A percentile compares a stretch with the other conserved stretches of the same genome.
Evolutionary conservation across 2,329 filamentous ascomycete species (phyloP).

Genomic region (Ophiostoma novo-ulmi): DNA sequence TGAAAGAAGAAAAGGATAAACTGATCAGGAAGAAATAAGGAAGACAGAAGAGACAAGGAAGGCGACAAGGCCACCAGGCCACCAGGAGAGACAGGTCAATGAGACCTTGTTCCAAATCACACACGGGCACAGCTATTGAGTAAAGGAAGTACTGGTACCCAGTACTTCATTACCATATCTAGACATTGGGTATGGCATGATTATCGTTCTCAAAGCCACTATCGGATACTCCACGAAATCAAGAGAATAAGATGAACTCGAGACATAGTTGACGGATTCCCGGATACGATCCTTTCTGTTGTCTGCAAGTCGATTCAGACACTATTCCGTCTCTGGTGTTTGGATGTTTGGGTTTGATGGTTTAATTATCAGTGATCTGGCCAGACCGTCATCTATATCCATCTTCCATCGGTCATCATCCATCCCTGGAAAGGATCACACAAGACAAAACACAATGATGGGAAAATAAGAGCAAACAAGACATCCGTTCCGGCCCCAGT

Average conservation of each 20-base stretch:
- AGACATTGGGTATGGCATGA: too few species aligned
- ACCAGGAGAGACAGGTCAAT: background rate
- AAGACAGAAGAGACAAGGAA: background rate
- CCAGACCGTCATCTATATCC: background rate
- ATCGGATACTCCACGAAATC: too few species aligned
- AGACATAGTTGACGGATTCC: too few species aligned
- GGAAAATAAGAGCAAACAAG: background rate
- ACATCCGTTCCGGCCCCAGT: constrained; percentile 1
- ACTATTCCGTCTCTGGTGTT: too few species aligned
- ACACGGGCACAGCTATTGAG: background rate
- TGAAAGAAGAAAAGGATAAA: background rate
- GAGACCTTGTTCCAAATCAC: background rate
- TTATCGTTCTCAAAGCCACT: too few species aligned
- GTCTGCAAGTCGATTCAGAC: too few species aligned
- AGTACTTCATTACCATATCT: background rate
- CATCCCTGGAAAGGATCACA: background rate
- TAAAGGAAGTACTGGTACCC: background rate
- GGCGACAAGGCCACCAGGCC: background rate
- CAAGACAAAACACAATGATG: background rate
- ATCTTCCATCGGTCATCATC: background rate
- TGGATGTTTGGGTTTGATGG: too few species aligned
- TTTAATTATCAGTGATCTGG: too few species aligned
- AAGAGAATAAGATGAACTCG: too few species aligned
- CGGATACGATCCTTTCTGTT: too few species aligned
- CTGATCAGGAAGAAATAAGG: background rate